phyloP scores from a whole-genome alignment of 805 yeast genomes.

The Saccharomyces paradoxus region DNA sequence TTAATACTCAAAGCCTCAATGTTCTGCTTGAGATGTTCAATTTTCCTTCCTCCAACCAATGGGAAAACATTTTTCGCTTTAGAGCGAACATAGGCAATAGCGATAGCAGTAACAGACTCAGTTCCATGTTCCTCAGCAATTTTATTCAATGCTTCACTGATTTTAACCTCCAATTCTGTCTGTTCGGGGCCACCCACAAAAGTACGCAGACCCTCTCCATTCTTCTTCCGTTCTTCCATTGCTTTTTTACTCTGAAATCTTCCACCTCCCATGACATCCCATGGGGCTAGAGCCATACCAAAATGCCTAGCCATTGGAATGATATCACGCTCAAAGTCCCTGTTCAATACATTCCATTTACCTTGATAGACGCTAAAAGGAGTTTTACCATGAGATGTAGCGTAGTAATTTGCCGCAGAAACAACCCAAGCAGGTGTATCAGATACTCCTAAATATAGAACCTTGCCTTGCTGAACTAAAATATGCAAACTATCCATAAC shows the following conservation, averaged over 20 bases:
- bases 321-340: slow-evolving; percentile 21
- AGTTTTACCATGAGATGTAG: slow-evolving; percentile 14
- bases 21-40: slow-evolving; percentile 15
- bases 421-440: slow-evolving; percentile 22
- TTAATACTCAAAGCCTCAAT: slow-evolving; percentile 11
- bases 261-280: slow-evolving; percentile 20
- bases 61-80: slow-evolving; percentile 17
- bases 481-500: slow-evolving; percentile 14
- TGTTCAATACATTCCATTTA: slow-evolving; percentile 12
- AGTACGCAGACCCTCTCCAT: slow-evolving; percentile 11
- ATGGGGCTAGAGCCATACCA: slow-evolving; percentile 22
- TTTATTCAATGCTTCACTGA: slow-evolving; percentile 12
- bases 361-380: slow-evolving; percentile 21
- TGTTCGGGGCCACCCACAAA: slow-evolving; percentile 2
- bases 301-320: slow-evolving; percentile 18
- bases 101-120: slow-evolving; percentile 12
- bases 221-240: slow-evolving; percentile 10
- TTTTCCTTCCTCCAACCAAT: slow-evolving; percentile 17
- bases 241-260: slow-evolving; percentile 13
- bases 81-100: slow-evolving; percentile 17
- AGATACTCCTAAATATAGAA: slow-evolving; percentile 17
- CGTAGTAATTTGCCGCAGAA: slow-evolving; percentile 11
- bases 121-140: slow-evolving; percentile 14
- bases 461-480: slow-evolving; percentile 15
- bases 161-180: slow-evolving; percentile 7